Conservation (phyloP, 129 eudicot genomes). For the Logfia minima region DNA sequence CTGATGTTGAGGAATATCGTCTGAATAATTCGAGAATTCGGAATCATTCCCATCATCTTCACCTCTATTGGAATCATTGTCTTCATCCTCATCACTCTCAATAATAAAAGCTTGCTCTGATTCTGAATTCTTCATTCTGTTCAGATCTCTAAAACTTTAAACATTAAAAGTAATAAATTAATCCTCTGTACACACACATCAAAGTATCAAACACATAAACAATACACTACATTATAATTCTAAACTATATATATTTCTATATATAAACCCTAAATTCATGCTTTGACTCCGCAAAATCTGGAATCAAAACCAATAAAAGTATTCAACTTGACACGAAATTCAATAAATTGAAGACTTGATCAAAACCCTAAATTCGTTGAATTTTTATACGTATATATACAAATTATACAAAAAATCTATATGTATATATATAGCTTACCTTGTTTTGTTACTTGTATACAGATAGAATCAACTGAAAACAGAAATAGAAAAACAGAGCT, state of each 20-base stretch:
- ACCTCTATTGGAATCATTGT: constrained; percentile 41
- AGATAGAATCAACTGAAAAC: not conserved
- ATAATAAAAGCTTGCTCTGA: constrained; percentile 74
- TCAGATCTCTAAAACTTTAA: constrained; percentile 26
- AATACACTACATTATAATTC: not conserved
- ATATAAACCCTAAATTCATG: not conserved
- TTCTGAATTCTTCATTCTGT: constrained; percentile 60
- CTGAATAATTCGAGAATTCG: constrained; percentile 55
- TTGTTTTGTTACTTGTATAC: not conserved
- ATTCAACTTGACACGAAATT: not conserved
- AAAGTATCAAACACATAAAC: not conserved
- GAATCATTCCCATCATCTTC: constrained; percentile 64
- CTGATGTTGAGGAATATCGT: constrained; percentile 39
- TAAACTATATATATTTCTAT: too few relatives aligned
- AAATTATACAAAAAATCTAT: not conserved
- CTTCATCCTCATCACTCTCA: constrained; percentile 77
- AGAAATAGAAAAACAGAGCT: constrained; percentile 3
- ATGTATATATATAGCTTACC: not conserved
- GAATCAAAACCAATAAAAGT: not conserved
- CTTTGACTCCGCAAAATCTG: constrained; percentile 10
- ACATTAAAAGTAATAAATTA: not conserved
- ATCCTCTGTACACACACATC: not conserved
- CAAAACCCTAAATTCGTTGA: not conserved
- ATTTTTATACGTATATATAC: not conserved
- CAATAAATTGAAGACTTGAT: not conserved